A percentile compares a stretch with the other conserved stretches of the same genome.
These are phyloP conservation scores for Penicillium sp. DNA, from an alignment of 2,329 filamentous ascomycete species.

Conservation along the genomic window DNA sequence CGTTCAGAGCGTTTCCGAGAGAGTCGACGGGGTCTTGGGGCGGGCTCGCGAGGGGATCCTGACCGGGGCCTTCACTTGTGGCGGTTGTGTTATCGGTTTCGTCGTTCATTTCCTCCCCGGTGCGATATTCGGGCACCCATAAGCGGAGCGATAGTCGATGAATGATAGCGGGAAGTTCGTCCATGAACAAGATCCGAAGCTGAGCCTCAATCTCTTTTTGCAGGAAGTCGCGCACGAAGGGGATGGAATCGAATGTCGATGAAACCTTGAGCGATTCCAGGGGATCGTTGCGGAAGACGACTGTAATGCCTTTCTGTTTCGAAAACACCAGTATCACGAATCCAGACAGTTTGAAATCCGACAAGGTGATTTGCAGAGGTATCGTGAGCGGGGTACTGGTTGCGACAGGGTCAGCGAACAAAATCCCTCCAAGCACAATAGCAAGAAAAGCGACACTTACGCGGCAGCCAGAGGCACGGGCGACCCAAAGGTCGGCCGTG, in stretches of 20 bases:
- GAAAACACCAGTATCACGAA: slow-evolving; percentile 99
- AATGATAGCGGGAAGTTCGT: slow-evolving; percentile 94
- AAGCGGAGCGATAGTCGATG: slow-evolving; percentile 85
- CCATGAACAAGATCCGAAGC: slow-evolving; percentile 92
- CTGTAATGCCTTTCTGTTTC: slow-evolving; percentile 91
- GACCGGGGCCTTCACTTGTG: slow-evolving; percentile 59
- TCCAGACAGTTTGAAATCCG: slow-evolving; percentile 91
- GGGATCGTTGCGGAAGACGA: slow-evolving; percentile 97
- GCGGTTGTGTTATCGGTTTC: slow-evolving; percentile 51
- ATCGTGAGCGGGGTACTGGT: slow-evolving; percentile 80
- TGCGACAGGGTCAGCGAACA: slow-evolving; percentile 12
- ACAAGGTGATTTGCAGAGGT: slow-evolving; percentile 93
- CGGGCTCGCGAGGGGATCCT: slow-evolving; percentile 80
- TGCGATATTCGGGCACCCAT: slow-evolving; percentile 84
- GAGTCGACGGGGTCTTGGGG: slow-evolving; percentile 81
- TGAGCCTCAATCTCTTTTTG: slow-evolving; percentile 96
- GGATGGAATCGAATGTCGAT: slow-evolving; percentile 97
- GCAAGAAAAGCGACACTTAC: slow-evolving; percentile 29
- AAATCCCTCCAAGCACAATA: background rate
- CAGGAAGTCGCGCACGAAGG: slow-evolving; percentile 94
- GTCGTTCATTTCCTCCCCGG: slow-evolving; percentile 61
- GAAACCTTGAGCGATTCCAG: slow-evolving; percentile 97
- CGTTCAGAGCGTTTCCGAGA: slow-evolving; percentile 74
- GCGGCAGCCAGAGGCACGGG: slow-evolving; percentile 88
- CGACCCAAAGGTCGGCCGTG: slow-evolving; percentile 88